These are phyloP conservation scores for Melanogaster broomeanus DNA, from an alignment of 768 basidiomycete species.

Conservation along the genomic window DNA sequence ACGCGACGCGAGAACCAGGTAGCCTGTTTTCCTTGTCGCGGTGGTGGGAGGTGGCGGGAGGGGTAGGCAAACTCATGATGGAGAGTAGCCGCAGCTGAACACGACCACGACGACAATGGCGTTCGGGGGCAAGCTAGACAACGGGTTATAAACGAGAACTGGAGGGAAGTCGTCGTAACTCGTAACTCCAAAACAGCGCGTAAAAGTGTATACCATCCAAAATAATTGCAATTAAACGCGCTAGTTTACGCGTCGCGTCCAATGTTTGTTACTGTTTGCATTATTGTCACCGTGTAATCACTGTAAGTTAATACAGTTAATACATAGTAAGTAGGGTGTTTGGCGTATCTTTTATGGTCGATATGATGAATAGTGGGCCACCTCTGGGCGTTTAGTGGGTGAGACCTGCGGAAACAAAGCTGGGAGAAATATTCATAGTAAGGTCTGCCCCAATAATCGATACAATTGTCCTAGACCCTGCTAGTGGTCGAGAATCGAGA, in stretches of 20 bases:
- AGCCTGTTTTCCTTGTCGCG: constrained; percentile 53
- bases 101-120: constrained; percentile 15
- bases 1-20: constrained; percentile 45
- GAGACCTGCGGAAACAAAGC: too few species aligned
- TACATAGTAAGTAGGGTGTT: too few species aligned
- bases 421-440: too few species aligned
- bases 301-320: background rate
- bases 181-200: constrained; percentile 2
- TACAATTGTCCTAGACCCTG: too few species aligned
- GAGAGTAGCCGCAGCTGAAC: constrained; percentile 5
- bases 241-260: constrained; percentile 43
- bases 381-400: too few species aligned
- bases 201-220: constrained; percentile 27
- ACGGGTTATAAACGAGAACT: constrained; percentile 2
- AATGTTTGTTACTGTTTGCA: constrained; percentile 30
- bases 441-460: too few species aligned
- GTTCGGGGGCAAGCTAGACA: background rate
- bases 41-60: constrained; percentile 61
- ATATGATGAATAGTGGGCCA: too few species aligned
- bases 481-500: too few species aligned
- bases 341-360: too few species aligned
- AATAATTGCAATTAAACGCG: constrained; percentile 39
- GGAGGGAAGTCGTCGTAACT: constrained; percentile 20
- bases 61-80: constrained; percentile 56
- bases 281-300: constrained; percentile 13